These are phyloP conservation scores for Aquanectria penicillioides DNA, from an alignment of 2,329 filamentous ascomycete species.

Conservation along the genomic window DNA sequence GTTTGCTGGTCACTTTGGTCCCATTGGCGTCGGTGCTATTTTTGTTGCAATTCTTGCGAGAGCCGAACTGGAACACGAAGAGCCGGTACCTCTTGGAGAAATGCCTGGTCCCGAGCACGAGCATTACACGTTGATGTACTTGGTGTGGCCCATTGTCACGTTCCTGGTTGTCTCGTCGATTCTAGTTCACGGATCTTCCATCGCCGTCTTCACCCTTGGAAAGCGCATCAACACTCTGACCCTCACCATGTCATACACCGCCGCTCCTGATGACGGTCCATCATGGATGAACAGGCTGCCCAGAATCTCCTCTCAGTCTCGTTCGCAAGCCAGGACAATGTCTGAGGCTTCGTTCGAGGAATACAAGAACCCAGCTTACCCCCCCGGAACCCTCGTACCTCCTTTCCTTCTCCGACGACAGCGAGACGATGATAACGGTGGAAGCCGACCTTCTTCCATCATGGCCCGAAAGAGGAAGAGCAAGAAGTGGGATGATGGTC, in stretches of 20 bases:
- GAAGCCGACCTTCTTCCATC: slow-evolving; percentile 69
- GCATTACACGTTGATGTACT: slow-evolving; percentile 76
- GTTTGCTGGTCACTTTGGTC: slow-evolving; percentile 97
- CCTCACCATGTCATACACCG: slow-evolving; percentile 95
- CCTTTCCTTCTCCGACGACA: slow-evolving; percentile 84
- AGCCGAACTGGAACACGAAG: slow-evolving; percentile 84
- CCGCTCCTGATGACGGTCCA: slow-evolving; percentile 86
- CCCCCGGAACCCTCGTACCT: slow-evolving; percentile 77
- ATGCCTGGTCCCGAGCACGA: slow-evolving; percentile 65
- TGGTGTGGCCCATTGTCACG: slow-evolving; percentile 95
- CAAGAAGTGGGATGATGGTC: slow-evolving; percentile 76
- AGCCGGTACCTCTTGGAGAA: slow-evolving; percentile 76
- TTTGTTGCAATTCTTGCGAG: slow-evolving; percentile 93
- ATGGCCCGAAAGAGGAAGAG: slow-evolving; percentile 70
- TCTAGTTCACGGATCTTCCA: slow-evolving; percentile 94
- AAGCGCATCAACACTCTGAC: slow-evolving; percentile 98
- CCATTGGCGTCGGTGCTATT: slow-evolving; percentile 95
- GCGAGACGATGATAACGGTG: slow-evolving; percentile 74
- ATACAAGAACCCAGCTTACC: slow-evolving; percentile 67
- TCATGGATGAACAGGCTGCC: slow-evolving; percentile 96
- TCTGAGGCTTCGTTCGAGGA: slow-evolving; percentile 80
- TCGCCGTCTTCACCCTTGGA: slow-evolving; percentile 96
- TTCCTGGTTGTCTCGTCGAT: slow-evolving; percentile 97
- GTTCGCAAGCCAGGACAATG: slow-evolving; percentile 87
- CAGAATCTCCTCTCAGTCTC: slow-evolving; percentile 71